A percentile compares a stretch with the other conserved stretches of the same genome.
Evolutionary conservation across 2,329 filamentous ascomycete species (phyloP).

Genomic region (Ceratocystis albifundus): DNA sequence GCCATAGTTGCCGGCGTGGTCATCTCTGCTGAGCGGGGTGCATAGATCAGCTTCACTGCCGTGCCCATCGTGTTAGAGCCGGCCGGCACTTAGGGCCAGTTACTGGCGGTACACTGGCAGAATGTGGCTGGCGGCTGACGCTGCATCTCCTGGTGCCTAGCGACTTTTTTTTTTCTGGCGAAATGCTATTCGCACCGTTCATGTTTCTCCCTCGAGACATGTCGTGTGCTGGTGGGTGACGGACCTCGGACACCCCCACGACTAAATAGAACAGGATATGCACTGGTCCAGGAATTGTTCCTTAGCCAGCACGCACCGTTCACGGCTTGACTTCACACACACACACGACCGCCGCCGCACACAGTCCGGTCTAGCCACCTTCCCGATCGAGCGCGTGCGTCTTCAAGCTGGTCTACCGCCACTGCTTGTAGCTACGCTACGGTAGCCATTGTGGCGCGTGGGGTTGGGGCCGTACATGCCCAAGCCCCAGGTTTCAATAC

Average conservation of each 20-base stretch:
- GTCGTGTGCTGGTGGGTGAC: constrained; percentile 40
- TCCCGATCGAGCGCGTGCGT: constrained; percentile 42
- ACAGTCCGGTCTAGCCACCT: constrained; percentile 38
- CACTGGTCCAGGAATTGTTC: constrained; percentile 25
- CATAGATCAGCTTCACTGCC: constrained; percentile 45
- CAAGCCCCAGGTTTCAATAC: constrained; percentile 35
- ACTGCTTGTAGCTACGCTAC: constrained; percentile 40
- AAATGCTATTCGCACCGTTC: constrained; percentile 35
- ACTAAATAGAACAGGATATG: constrained; percentile 30
- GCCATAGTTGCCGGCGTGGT: constrained; percentile 54
- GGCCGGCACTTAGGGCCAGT: constrained; percentile 43
- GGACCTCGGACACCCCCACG: constrained; percentile 37
- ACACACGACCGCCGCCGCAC: constrained; percentile 41
- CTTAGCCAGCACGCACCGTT: background rate
- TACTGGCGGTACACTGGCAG: constrained; percentile 45
- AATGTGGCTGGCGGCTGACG: constrained; percentile 51
- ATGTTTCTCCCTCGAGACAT: constrained; percentile 46
- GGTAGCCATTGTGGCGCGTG: constrained; percentile 37
- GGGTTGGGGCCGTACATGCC: constrained; percentile 43
- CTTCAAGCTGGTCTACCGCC: constrained; percentile 41
- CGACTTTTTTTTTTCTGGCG: constrained; percentile 37
- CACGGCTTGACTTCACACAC: constrained; percentile 40
- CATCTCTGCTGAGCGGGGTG: constrained; percentile 50
- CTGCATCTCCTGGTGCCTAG: constrained; percentile 51
- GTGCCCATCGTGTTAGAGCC: constrained; percentile 40